Evolutionary conservation across 495 filamentous ascomycete genomes (phyloP).

Genomic region (Neurospora sp.): DNA sequence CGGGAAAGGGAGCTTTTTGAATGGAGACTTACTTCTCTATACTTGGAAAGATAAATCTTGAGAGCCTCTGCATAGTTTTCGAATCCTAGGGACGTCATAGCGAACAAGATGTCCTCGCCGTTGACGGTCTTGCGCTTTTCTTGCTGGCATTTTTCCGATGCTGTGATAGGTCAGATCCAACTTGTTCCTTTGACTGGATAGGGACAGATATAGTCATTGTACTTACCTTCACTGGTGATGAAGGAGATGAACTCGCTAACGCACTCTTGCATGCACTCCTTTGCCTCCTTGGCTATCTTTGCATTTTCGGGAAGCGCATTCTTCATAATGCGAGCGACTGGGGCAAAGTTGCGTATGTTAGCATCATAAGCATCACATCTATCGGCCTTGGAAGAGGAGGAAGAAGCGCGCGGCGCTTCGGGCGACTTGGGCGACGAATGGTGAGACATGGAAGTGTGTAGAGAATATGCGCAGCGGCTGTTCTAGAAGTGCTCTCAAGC

Average conservation of each 20-base stretch:
- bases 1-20: slow-evolving; percentile 4
- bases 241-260: slow-evolving; percentile 99
- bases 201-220: background rate
- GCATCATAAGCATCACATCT: slow-evolving; percentile 54
- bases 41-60: slow-evolving; percentile 96
- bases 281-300: slow-evolving; percentile 98
- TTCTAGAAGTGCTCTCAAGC: background rate
- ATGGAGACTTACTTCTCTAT: slow-evolving; percentile 75
- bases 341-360: slow-evolving; percentile 81
- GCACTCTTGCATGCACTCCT: slow-evolving; percentile 99
- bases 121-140: slow-evolving; percentile 99
- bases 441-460: slow-evolving; percentile 39
- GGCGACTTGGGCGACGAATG: slow-evolving; percentile 39
- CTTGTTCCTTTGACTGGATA: slow-evolving; percentile 10
- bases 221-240: slow-evolving; percentile 92
- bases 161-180: slow-evolving; percentile 40
- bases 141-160: slow-evolving; percentile 97
- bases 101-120: slow-evolving; percentile 95
- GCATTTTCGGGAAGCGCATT: slow-evolving; percentile 92
- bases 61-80: slow-evolving; percentile 97
- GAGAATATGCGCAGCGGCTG: slow-evolving; percentile 22
- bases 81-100: slow-evolving; percentile 97
- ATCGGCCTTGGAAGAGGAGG: slow-evolving; percentile 33
- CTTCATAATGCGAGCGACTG: slow-evolving; percentile 99
- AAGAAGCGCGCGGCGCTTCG: slow-evolving; percentile 29